phyloP scores from a whole-genome alignment of 352 stramenopile species.

The Phytopythium aichiense region DNA sequence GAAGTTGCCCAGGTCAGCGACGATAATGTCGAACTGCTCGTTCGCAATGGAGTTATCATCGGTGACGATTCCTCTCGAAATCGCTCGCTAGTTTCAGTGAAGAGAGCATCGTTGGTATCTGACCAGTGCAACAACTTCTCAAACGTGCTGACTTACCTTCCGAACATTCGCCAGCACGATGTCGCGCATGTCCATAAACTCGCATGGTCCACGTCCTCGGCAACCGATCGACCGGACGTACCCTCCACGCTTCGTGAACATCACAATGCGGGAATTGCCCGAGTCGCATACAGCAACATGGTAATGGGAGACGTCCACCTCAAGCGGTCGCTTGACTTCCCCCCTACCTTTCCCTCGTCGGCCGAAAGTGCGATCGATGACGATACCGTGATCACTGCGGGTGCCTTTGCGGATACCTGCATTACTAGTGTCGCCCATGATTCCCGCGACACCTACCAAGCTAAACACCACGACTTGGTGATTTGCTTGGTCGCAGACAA shows the following conservation, averaged over 20 bases:
- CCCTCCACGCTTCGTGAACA: slow-evolving; percentile 52
- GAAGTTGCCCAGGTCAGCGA: slow-evolving; percentile 64
- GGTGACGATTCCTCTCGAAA: slow-evolving; percentile 30
- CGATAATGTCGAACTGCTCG: slow-evolving; percentile 67
- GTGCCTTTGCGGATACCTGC: neutral
- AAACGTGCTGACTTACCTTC: slow-evolving; percentile 30
- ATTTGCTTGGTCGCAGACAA: slow-evolving; percentile 44
- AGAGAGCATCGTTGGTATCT: neutral
- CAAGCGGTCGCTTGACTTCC: slow-evolving; percentile 36
- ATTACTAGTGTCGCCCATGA: neutral
- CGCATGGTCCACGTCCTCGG: slow-evolving; percentile 26
- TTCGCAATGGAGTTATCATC: slow-evolving; percentile 37
- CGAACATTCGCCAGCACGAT: slow-evolving; percentile 54
- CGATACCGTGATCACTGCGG: neutral
- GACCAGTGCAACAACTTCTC: neutral
- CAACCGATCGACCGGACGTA: slow-evolving; percentile 43
- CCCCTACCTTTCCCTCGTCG: slow-evolving; percentile 22
- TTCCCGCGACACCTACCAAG: slow-evolving; percentile 10
- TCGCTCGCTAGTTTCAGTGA: slow-evolving; percentile 23
- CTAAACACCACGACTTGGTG: slow-evolving; percentile 51
- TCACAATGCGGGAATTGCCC: slow-evolving; percentile 40
- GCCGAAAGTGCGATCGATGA: slow-evolving; percentile 22
- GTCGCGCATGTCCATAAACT: slow-evolving; percentile 52
- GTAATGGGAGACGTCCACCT: slow-evolving; percentile 62
- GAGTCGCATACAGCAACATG: slow-evolving; percentile 60